A percentile compares a stretch with the other conserved stretches of the same genome.
Evolutionary conservation across 306 rosid genomes (phyloP).

Genomic region (Vigna trinervia): DNA sequence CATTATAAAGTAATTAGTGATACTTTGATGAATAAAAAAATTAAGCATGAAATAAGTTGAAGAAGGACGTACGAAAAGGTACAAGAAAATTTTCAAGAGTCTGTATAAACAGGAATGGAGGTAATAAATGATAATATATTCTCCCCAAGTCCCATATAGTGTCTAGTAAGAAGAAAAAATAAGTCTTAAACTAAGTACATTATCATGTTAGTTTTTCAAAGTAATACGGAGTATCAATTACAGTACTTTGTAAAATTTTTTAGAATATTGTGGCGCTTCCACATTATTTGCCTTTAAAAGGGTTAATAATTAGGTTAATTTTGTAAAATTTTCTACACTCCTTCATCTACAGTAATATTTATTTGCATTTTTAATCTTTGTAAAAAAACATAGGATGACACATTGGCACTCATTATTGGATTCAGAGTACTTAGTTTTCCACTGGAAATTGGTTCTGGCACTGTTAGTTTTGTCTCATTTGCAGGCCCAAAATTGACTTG

Average conservation of each 20-base stretch:
- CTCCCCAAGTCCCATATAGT: no score
- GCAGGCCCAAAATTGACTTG: slow-evolving; percentile 16
- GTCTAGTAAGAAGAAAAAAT: no score
- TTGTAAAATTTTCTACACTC: background rate
- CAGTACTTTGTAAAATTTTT: no score
- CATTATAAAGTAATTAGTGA: background rate
- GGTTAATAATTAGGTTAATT: no score
- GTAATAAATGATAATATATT: background rate
- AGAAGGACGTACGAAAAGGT: background rate
- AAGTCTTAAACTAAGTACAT: no score
- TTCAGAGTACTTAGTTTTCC: slow-evolving; percentile 4
- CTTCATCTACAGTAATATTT: no score
- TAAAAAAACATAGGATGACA: background rate
- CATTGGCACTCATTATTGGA: background rate
- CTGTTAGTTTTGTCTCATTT: slow-evolving; percentile 5
- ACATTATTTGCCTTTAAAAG: background rate
- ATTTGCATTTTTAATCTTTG: no score
- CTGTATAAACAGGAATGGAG: background rate
- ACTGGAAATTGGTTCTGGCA: slow-evolving; percentile 23
- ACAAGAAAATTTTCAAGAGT: background rate
- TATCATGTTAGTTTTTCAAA: no score
- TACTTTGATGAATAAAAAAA: background rate
- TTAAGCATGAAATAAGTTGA: background rate
- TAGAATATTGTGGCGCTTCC: background rate
- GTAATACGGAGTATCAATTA: background rate